Conservation (phyloP, 75 land plant genomes). For the Larix kaempferi region DNA sequence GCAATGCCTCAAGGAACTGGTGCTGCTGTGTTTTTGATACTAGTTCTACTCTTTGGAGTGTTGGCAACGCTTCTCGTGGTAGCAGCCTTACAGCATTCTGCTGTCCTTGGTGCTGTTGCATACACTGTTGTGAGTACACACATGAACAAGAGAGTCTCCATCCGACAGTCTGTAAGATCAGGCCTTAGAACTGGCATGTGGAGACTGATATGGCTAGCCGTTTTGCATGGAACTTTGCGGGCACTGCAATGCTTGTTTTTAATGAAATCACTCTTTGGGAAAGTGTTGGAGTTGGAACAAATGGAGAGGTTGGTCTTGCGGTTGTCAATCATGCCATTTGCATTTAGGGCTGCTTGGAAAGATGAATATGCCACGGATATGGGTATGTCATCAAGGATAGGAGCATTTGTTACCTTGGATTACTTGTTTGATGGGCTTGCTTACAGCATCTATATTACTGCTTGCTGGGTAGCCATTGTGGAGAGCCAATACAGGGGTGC, state of each 20-base stretch:
- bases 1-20: conserved; percentile 31
- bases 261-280: conserved; percentile 27
- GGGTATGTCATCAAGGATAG: conserved; percentile 33
- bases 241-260: conserved; percentile 24
- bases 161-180: conserved; percentile 18
- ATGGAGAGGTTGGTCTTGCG: conserved; percentile 21
- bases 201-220: conserved; percentile 32
- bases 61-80: conserved; percentile 25
- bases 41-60: conserved; percentile 18
- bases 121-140: conserved; percentile 31
- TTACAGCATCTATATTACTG: conserved; percentile 25
- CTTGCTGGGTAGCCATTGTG: conserved; percentile 43
- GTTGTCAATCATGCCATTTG: conserved; percentile 29
- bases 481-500: conserved; percentile 31
- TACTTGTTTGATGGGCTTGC: conserved; percentile 30
- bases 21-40: conserved; percentile 18
- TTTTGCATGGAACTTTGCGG: conserved; percentile 21
- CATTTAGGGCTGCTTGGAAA: conserved; percentile 30
- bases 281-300: conserved; percentile 24
- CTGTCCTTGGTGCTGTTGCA: conserved; percentile 31
- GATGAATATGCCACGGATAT: conserved; percentile 24
- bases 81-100: conserved; percentile 31
- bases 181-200: conserved; percentile 28
- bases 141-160: conserved; percentile 31
- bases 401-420: conserved; percentile 25